Conservation (phyloP, 2,329 filamentous ascomycete species). For the Endothia cerciana region DNA sequence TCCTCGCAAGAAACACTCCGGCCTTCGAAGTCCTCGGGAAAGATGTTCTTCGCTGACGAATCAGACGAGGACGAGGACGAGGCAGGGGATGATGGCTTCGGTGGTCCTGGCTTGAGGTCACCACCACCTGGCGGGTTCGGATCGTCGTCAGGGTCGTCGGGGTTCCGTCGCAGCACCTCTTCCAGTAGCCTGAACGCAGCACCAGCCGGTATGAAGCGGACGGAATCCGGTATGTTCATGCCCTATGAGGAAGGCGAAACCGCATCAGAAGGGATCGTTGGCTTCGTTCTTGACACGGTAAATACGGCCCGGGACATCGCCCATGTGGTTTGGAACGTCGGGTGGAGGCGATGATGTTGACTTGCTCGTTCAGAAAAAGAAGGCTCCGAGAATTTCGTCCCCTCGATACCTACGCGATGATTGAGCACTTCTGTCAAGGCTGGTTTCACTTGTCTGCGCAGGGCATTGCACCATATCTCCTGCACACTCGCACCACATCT, state of each 20-base stretch:
- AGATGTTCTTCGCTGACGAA: conserved; percentile 65
- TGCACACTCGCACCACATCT: background rate
- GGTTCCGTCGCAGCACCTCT: conserved; percentile 54
- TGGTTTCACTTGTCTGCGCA: conserved; percentile 13
- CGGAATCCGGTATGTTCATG: conserved; percentile 89
- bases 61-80: conserved; percentile 60
- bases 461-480: conserved; percentile 18
- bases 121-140: conserved; percentile 27
- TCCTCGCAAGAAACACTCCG: conserved; percentile 83
- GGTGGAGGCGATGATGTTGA: conserved; percentile 58
- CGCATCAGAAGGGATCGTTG: conserved; percentile 69
- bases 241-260: conserved; percentile 76
- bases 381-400: conserved; percentile 23
- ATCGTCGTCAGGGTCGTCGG: conserved; percentile 35
- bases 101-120: conserved; percentile 31
- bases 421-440: conserved; percentile 16
- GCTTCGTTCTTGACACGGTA: conserved; percentile 79
- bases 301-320: conserved; percentile 73
- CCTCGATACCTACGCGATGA: conserved; percentile 17
- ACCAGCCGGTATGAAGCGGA: conserved; percentile 71
- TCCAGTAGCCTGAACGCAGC: conserved; percentile 54
- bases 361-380: conserved; percentile 39
- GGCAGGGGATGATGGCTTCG: conserved; percentile 32
- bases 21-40: conserved; percentile 68
- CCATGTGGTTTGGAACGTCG: conserved; percentile 74